phyloP scores from a whole-genome alignment of 176 grass and related monocot genomes.

The Luzula sylvatica region DNA sequence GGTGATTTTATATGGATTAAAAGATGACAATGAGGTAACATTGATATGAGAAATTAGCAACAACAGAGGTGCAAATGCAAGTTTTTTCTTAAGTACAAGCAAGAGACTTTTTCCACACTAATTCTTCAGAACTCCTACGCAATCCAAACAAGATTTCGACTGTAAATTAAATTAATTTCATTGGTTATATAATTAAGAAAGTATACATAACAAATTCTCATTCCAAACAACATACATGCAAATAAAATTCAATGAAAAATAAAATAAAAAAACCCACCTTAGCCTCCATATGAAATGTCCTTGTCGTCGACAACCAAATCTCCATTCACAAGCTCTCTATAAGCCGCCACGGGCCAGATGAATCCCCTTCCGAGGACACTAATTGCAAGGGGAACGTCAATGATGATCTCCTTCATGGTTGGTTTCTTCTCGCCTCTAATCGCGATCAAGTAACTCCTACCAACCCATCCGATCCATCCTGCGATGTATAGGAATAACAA shows the following conservation, averaged over 20 bases:
- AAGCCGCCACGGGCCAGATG: slow-evolving; percentile 86
- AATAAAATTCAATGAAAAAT: not conserved
- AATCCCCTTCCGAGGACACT: slow-evolving; percentile 51
- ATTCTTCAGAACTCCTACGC: not conserved
- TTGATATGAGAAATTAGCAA: slow-evolving; percentile 13
- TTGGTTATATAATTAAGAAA: too few relatives aligned
- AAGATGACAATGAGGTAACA: not conserved
- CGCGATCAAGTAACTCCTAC: slow-evolving; percentile 81
- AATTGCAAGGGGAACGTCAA: slow-evolving; percentile 67
- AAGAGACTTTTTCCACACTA: slow-evolving; percentile 2
- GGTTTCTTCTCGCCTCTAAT: slow-evolving; percentile 83
- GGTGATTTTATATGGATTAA: not conserved
- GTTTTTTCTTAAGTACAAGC: not conserved
- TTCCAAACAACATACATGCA: slow-evolving; percentile 11
- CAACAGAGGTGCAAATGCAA: not conserved
- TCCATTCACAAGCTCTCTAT: slow-evolving; percentile 62
- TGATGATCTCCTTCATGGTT: slow-evolving; percentile 94
- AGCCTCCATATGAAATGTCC: slow-evolving; percentile 27
- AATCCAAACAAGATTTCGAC: not conserved
- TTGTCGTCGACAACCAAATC: slow-evolving; percentile 65
- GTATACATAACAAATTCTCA: not conserved
- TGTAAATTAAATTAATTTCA: not conserved
- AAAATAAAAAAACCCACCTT: not conserved
- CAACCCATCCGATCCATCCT: slow-evolving; percentile 81
- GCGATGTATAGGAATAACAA: slow-evolving; percentile 93